Base-by-base conservation (phyloP, 108 stramenopile species). In the Stephanodiscus minutulus region DNA sequence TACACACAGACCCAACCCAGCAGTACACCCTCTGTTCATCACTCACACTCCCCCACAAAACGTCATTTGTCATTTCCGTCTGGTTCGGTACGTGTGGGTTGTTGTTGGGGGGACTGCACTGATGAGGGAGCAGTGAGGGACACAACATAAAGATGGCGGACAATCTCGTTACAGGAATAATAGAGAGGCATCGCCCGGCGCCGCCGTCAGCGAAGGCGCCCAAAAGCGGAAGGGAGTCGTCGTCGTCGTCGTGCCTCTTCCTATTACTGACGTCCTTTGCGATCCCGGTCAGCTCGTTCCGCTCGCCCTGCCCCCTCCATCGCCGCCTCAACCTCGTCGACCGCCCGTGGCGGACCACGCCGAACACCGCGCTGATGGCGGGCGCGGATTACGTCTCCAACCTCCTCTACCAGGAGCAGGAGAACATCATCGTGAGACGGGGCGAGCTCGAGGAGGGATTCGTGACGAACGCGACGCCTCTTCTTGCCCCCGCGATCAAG, bases 321-420 rank as follows among this genome's bases (percentile, higher is more conserved):
- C 18, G 50, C 22, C 22, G 5, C n/a, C 5, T 20, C 50, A 20
- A 1, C 50, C 5, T 24, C 22, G 22, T 24, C 3, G 22, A 52
- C 20, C 20, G 20, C 22, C 50, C 4, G 22, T 7, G 1, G 20
- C 50, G n/a, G n/a, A n/a, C 44, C 12, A 44, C 5, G 31, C 27
- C 43, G 11, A 18, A 9, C 61, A 44, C 29, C 11, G 29, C 29
- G n/a, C 5, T 24, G 63, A 44, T 24, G 50, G 50, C 20, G 18
- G 50, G 7, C 18, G 50, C 10, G 3, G 11, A 39, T 39, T 52
- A 63, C 47, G 82, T 46, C 4, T 66, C 74, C 25, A 47, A 60
- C 41, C 65, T 83, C 17, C 77, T 92, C 47, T 92, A 92, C 61
- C 70, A 84, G 72, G 88, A 88, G 65, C 88, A 91, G 64, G 90